phyloP scores from a whole-genome alignment of 192 early-diverging fungal genomes.

The Mortierella claussenii region DNA sequence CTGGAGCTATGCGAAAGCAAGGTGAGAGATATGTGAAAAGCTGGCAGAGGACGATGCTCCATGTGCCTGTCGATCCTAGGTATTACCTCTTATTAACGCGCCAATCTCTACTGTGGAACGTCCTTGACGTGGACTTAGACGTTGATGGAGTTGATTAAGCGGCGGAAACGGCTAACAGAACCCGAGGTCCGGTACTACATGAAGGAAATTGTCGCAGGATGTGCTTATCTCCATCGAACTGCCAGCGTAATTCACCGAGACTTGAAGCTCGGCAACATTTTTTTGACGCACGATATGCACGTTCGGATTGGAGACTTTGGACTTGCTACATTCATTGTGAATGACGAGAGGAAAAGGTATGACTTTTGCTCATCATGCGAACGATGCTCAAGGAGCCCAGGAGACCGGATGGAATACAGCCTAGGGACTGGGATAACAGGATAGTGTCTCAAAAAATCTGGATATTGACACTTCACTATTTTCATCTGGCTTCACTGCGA shows the following conservation, averaged over 20 bases:
- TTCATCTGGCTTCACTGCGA: no score
- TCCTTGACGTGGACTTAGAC: no score
- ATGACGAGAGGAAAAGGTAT: conserved; percentile 91
- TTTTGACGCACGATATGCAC: conserved; percentile 82
- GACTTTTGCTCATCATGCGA: not conserved
- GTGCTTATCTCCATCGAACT: conserved; percentile 83
- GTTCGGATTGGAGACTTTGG: conserved; percentile 98
- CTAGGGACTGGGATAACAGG: no score
- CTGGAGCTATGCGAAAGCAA: conserved; percentile 93
- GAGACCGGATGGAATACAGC: no score
- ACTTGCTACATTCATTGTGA: conserved; percentile 83
- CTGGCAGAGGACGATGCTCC: no score
- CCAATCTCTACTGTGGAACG: no score
- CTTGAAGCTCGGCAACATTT: conserved; percentile 94
- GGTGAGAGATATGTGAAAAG: conserved; percentile 53
- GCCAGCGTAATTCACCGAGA: conserved; percentile 89
- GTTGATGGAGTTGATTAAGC: conserved; percentile 83
- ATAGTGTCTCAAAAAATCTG: no score
- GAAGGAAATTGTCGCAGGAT: conserved; percentile 81
- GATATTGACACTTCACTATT: no score
- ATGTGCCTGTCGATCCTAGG: no score
- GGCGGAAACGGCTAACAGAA: conserved; percentile 83
- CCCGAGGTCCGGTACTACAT: conserved; percentile 91
- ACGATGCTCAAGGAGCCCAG: no score
- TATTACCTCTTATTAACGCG: not conserved